Conservation (phyloP, 129 eudicot genomes). For the Helichrysum umbraculigerum region DNA sequence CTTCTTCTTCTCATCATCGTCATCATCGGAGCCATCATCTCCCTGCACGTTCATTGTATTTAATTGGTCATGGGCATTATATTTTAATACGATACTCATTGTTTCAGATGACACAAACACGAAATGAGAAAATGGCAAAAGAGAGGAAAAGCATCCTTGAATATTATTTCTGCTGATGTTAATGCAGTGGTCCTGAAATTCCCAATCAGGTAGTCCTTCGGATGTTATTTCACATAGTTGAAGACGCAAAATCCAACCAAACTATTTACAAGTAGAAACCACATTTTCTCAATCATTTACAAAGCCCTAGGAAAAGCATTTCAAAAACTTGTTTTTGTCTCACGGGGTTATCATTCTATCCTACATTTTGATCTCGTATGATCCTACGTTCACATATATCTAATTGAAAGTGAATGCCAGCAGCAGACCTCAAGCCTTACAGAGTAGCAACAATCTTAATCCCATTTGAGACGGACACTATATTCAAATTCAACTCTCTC, state of each 20-base stretch:
- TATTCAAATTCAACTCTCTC: neutral
- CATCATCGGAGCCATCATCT: constrained; percentile 56
- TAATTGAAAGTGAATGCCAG: neutral
- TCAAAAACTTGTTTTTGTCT: neutral
- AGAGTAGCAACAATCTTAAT: neutral
- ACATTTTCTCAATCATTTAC: neutral
- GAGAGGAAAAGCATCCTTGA: neutral
- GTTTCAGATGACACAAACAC: neutral
- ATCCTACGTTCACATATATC: neutral
- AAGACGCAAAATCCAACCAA: neutral
- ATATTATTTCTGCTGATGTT: neutral
- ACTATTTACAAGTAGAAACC: neutral
- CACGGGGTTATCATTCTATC: neutral
- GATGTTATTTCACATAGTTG: neutral
- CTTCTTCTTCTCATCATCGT: constrained; percentile 53
- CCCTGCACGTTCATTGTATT: constrained; percentile 44
- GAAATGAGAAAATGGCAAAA: neutral
- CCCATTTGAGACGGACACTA: neutral
- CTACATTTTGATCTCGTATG: neutral
- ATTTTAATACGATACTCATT: neutral
- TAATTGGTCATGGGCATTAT: neutral
- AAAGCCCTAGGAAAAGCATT: neutral
- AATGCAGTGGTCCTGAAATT: neutral
- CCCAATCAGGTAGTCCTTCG: neutral
- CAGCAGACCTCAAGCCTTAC: neutral